Conservation (phyloP, 306 rosid genomes). For the Vachellia pachyceras region DNA sequence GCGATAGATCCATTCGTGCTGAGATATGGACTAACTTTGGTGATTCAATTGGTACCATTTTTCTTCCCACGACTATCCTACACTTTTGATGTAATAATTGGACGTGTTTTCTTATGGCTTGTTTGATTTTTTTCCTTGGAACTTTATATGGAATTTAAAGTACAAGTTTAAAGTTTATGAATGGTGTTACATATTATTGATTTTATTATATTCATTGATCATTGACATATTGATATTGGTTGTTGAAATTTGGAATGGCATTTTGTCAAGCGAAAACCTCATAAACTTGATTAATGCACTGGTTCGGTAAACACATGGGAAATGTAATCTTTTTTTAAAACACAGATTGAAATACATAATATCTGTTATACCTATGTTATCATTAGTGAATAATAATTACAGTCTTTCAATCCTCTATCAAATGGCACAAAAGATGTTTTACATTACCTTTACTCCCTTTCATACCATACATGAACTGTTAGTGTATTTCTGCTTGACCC, state of each 20-base stretch:
- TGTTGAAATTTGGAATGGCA: neutral
- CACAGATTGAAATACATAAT: neutral
- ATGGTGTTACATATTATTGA: neutral
- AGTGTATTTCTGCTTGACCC: neutral
- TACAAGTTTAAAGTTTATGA: neutral
- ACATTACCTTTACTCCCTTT: neutral
- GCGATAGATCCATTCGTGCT: conserved; percentile 73
- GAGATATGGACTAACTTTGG: conserved; percentile 90
- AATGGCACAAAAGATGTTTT: too few relatives aligned
- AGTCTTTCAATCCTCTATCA: neutral
- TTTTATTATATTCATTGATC: neutral
- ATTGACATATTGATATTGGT: neutral
- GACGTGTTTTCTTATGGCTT: neutral
- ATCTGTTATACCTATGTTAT: neutral
- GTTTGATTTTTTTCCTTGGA: neutral
- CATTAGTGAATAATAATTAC: neutral
- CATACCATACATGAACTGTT: neutral
- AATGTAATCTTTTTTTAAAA: too few relatives aligned
- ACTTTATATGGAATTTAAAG: neutral
- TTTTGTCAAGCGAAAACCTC: neutral
- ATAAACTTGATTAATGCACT: neutral
- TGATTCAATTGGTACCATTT: conserved; percentile 64
- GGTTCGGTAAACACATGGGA: neutral
- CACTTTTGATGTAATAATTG: neutral
- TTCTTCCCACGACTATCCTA: conserved; percentile 12